These are phyloP conservation scores for Middelhovenomyces tepae DNA, from an alignment of 805 yeast species.

Conservation along the genomic window DNA sequence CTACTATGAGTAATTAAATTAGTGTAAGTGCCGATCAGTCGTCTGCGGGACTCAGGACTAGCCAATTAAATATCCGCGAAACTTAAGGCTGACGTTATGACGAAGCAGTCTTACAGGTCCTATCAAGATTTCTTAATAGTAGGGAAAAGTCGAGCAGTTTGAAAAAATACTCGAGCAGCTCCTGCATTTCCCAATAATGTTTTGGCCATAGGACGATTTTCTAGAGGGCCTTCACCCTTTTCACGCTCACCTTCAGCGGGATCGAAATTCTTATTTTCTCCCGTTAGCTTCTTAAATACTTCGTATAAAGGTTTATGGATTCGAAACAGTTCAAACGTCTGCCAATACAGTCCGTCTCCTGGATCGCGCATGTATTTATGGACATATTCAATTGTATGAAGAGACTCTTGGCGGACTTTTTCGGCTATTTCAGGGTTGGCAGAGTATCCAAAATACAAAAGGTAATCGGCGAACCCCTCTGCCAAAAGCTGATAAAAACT, in stretches of 20 bases:
- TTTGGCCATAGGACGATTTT: slow-evolving; percentile 34
- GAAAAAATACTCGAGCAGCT: slow-evolving; percentile 63
- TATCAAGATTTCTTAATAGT: slow-evolving; percentile 20
- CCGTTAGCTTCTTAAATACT: slow-evolving; percentile 44
- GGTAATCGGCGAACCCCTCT: slow-evolving; percentile 61
- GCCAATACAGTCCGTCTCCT: slow-evolving; percentile 50
- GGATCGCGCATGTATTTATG: slow-evolving; percentile 50
- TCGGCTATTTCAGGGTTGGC: slow-evolving; percentile 29
- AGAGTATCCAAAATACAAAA: slow-evolving; percentile 38
- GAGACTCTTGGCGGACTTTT: slow-evolving; percentile 33
- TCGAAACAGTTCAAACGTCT: slow-evolving; percentile 48
- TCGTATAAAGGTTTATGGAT: slow-evolving; percentile 45
- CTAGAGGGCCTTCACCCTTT: slow-evolving; percentile 30
- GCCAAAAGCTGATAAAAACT: slow-evolving; percentile 55
- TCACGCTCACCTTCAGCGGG: slow-evolving; percentile 46
- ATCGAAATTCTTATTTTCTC: slow-evolving; percentile 43
- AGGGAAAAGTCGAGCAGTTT: slow-evolving; percentile 51
- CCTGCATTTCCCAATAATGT: slow-evolving; percentile 55
- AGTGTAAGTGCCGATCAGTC: too few relatives aligned
- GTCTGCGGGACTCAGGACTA: too few relatives aligned
- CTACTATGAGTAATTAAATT: too few relatives aligned
- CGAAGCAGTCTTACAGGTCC: slow-evolving; percentile 18
- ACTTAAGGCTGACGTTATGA: too few relatives aligned
- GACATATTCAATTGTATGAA: slow-evolving; percentile 48
- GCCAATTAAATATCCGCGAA: too few relatives aligned